Conservation (phyloP, 164 flowering plant species). For the Magnolia sinica region DNA sequence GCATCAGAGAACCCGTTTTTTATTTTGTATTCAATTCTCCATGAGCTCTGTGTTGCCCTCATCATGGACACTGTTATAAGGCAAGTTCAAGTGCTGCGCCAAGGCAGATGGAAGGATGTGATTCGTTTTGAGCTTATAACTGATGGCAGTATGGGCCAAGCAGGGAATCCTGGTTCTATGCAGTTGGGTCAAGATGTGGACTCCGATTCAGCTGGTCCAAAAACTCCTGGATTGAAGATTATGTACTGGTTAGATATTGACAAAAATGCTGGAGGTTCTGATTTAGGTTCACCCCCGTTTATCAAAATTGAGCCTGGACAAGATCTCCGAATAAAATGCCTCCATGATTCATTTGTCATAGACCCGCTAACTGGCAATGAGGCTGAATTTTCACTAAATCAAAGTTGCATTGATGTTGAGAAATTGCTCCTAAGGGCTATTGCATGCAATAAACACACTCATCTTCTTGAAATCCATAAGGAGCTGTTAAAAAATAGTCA, state of each 20-base stretch:
- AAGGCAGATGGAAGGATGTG: constrained; percentile 95
- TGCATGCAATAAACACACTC: constrained; percentile 77
- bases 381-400: constrained; percentile 76
- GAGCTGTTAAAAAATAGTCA: constrained; percentile 70
- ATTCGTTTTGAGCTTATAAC: constrained; percentile 86
- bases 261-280: constrained; percentile 51
- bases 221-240: constrained; percentile 86
- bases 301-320: constrained; percentile 89
- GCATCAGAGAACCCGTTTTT: constrained; percentile 78
- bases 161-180: constrained; percentile 39
- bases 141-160: constrained; percentile 55
- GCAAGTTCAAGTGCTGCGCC: constrained; percentile 80
- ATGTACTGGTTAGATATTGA: constrained; percentile 82
- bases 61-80: constrained; percentile 93
- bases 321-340: constrained; percentile 76
- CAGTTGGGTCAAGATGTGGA: constrained; percentile 76
- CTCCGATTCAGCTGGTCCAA: constrained; percentile 61
- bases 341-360: constrained; percentile 77
- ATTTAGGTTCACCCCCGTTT: constrained; percentile 60
- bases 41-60: constrained; percentile 88
- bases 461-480: constrained; percentile 79
- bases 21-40: constrained; percentile 77
- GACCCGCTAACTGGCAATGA: constrained; percentile 84
- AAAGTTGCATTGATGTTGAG: constrained; percentile 92
- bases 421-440: constrained; percentile 77